phyloP scores from a whole-genome alignment of 176 grass and related monocot genomes.

The Rhynchospora tenuis region DNA sequence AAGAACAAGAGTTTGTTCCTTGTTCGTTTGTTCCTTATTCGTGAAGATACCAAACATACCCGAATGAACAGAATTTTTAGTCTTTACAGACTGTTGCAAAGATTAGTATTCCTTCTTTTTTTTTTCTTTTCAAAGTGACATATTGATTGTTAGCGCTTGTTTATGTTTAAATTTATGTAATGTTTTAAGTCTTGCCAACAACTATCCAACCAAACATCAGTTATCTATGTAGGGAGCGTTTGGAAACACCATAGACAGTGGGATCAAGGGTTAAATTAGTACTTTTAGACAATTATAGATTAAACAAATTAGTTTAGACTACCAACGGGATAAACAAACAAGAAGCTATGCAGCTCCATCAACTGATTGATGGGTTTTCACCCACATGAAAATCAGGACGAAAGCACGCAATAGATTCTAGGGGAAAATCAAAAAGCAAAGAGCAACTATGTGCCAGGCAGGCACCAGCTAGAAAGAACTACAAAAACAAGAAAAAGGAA shows the following conservation, averaged over 20 bases:
- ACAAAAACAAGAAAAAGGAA: neutral
- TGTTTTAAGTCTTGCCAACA: neutral
- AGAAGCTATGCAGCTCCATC: neutral
- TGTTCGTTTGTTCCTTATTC: no score
- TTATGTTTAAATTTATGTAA: slow-evolving; percentile 9
- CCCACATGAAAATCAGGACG: neutral
- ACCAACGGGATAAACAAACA: neutral
- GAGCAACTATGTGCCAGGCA: neutral
- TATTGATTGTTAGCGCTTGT: slow-evolving; percentile 18
- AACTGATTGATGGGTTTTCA: no score
- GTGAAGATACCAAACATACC: no score
- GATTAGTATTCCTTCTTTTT: neutral
- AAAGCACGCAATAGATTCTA: neutral
- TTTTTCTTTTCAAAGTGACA: neutral
- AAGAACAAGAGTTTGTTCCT: no score
- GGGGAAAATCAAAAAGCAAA: neutral
- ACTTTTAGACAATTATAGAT: no score
- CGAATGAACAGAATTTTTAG: no score
- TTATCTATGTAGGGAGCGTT: no score
- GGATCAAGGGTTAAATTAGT: no score
- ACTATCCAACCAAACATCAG: neutral
- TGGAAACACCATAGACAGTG: no score
- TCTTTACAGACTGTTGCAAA: no score
- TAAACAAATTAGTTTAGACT: neutral
- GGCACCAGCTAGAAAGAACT: neutral